Base-by-base conservation (phyloP, 2,329 filamentous ascomycete genomes). In the Akanthomyces uredinophilus region DNA sequence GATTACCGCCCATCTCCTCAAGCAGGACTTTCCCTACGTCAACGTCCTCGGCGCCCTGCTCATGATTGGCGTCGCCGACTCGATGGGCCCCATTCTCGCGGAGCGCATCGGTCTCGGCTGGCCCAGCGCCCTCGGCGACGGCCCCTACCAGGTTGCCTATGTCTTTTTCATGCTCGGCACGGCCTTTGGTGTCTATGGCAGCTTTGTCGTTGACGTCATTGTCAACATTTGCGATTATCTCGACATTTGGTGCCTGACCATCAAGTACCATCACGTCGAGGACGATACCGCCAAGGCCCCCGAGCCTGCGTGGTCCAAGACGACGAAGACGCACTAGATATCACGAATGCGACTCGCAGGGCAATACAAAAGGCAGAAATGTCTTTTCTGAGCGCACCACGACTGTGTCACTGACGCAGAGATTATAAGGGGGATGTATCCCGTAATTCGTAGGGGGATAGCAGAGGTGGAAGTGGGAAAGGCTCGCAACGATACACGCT, bases 171-270 rank as follows among this genome's bases (percentile, higher is more conserved):
- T 93, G 78, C 78, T 98, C 27, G 95, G 95, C 27, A 78, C 91
- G 63, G 90, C 89, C 0, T 74, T 96, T 53, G 95, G 95, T 39
- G 87, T 98, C n/a, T 97, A 99, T 77, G 93, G 92, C 64, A 96
- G 92, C 74, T 99, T 99, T 74, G 92, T 98, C 62, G 90, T 96
- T 37, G 95, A 98, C 73, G 93, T 98, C 62, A 97, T 99, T 67
- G 92, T 95, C 64, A 96, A 92, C 35, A 98, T 99, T 69, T 99
- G 95, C 77, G 95, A 99, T 74, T 96, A 96, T 74, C 82, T 98
- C 64, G 95, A 99, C 73, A 99, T 99, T 68, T 98, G 92, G 92
- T 99, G 95, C 73, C 80, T 99, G 73, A 96, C 91, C 1, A 99
- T 99, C 78, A 99, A 99, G 83, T 88, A 98, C 69, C 86, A 85